Base-by-base conservation (phyloP, 257 asterid genomes). In the Marsdenia floribunda region DNA sequence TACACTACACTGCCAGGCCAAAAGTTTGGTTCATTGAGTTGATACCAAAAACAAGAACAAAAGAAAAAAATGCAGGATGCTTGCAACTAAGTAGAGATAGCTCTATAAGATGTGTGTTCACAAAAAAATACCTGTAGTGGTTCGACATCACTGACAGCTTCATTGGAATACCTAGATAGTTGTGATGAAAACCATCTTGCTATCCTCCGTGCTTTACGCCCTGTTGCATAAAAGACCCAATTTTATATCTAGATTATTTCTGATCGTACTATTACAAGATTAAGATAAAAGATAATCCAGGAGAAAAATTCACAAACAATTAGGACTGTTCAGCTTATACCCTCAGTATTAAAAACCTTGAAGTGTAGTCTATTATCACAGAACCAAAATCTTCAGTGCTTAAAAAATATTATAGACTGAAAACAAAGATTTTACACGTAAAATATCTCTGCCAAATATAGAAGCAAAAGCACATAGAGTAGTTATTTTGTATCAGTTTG, bases 151-250 rank as follows among this genome's bases (percentile, higher is more conserved):
- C 82, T 82, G 59, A 75, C 83, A 72, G 78, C 80, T 76, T 86
- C 91, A 70, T 82, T 90, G 49, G 89, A 84, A 78, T 87, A 88
- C 85, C 86, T 93, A 72, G 85, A 82, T 71, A 89, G 82, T 78
- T 90, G 86, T 76, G 96, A 85, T 57, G 88, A 79, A 75, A 93
- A 88, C 98, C 97, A 91, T 75, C 88, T 86, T 49, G 97, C 90
- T 79, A 90, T 86, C 82, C 85, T 88, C 84, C 88, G 90, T 73
- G 96, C 93, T 83, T 84, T 91, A 76, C 81, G 78, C 72, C 97
- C 98, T 91, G 87, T 74, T 66, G 76, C 82, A 68, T 67, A 42
- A 59, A 18, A 61, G 64, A 24, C 49, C 47, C 54, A 63, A 37
- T 14, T 35, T 29, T 47, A 21, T 24, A 68, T 44, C 22, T 33